Base-by-base conservation (phyloP, 768 basidiomycete genomes). In the Coprinellus micaceus region DNA sequence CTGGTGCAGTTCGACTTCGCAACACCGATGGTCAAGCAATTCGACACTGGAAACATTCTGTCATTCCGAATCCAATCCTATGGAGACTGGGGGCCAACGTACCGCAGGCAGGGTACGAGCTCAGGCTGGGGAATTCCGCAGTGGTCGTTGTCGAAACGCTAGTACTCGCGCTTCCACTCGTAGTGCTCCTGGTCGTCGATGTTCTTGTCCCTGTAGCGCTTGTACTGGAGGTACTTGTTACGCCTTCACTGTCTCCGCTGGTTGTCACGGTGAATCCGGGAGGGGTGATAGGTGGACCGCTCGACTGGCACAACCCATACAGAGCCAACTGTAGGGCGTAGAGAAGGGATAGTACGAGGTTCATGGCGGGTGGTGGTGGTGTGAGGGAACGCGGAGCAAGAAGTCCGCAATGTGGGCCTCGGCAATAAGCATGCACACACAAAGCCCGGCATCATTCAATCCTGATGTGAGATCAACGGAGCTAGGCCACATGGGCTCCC, bases 1-100 rank as follows among this genome's bases (percentile, higher is more conserved):
- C 75, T 78, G 4, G 68, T 58, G 65, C 82, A 83, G 39, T 74
- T 76, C 0, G 73, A 71, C 2, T 61, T 57, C 2, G 72, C 64
- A 6, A 75, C 70, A 1, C 77, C 73, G 1, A 68, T 55, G 7
- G 68, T 70, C 2, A 82, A 66, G 59, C 82, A 83, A 39, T 71
- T 66, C 29, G 72, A 71, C 11, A 82, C 82, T 82, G 33, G 26
- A 26, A 41, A 4, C 46, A 46, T 37, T 51, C 39, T n/a, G 33
- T 29, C 10, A 21, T 6, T 15, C 57, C 39, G 25, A 15, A 11
- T 25, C 0, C 12, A 28, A 19, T 28, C 50, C 28, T 26, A 10
- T 41, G 5, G 41, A 30, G 17, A 25, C 15, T 9, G 13, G 6
- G 4, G 15, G 28, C 17, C 41, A 44, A 59, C 73, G 43, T 44